Base-by-base conservation (phyloP, 2,329 filamentous ascomycete genomes). In the Pyrenophora graminea region DNA sequence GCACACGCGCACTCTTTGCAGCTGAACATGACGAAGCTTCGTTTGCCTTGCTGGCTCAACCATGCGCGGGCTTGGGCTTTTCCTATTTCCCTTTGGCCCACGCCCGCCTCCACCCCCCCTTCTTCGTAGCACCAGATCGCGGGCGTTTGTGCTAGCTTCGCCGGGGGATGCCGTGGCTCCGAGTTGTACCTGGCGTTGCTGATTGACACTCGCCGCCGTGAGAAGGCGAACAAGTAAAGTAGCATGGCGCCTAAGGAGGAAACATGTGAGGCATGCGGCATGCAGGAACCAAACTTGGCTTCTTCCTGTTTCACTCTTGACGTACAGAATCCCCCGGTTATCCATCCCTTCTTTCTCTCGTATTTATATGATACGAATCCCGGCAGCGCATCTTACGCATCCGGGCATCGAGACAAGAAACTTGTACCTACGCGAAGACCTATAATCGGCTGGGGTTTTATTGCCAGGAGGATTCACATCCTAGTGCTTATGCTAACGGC, bases 401-500 rank as follows among this genome's bases (percentile, higher is more conserved):
- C 63, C 9, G 27, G 27, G 10, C 27, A 30, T 4, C 53, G 34
- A 27, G 36, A 40, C 12, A 39, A 37, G 48, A 53, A 49, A 30
- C 27, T 30, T 30, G 27, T 30, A 32, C 47, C 55, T 51, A 61
- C 43, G 36, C 53, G 40, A 50, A 48, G 9, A 12, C 27, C 27
- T 55, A 58, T 54, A 55, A 48, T 51, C 61, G 66, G 65, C 65
- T 68, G 27, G 27, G 63, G 67, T 49, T 32, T 33, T 62, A 56
- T 58, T 56, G 45, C 59, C 56, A 60, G 66, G 61, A 43, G 48
- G 55, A 57, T 51, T 37, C 51, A 27, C 36, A 51, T 51, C 56
- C 58, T 71, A 71, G 68, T 64, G 68, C 69, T 72, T 70, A 70
- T 67, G 59, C 61, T 51, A 69, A 68, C 62, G 56, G 60, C 58